phyloP scores from a whole-genome alignment of 108 stramenopile genomes.

The Cyclotella baltica region DNA sequence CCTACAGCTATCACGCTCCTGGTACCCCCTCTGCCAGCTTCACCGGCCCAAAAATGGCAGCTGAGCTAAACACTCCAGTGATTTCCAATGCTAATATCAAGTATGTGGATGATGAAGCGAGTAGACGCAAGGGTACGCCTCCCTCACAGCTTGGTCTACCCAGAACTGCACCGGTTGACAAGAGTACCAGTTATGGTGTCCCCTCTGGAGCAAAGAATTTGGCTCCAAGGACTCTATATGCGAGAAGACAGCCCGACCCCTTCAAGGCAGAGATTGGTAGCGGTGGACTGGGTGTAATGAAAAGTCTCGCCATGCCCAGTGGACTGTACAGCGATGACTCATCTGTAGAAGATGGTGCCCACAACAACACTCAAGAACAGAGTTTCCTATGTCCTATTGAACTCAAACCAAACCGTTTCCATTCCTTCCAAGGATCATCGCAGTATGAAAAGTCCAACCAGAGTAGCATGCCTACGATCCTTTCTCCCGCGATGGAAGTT shows the following conservation, averaged over 20 bases:
- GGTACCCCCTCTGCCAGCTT: not conserved
- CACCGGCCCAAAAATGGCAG: not conserved
- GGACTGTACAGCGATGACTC: slow-evolving; percentile 28
- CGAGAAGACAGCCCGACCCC: not conserved
- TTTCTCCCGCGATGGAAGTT: not conserved
- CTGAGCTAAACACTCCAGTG: slow-evolving; percentile 19
- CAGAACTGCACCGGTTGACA: not conserved
- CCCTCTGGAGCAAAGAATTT: not conserved
- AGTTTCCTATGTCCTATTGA: slow-evolving; percentile 30
- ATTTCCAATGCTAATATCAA: slow-evolving; percentile 26
- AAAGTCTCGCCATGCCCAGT: slow-evolving; percentile 24
- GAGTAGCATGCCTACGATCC: not conserved
- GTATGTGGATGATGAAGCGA: slow-evolving; percentile 13
- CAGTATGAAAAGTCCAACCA: slow-evolving; percentile 22
- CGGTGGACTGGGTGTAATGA: not conserved
- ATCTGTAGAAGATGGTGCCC: slow-evolving; percentile 3
- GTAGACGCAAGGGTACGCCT: not conserved
- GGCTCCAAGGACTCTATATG: not conserved
- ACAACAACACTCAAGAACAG: too few relatives aligned
- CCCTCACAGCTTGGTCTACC: not conserved
- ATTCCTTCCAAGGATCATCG: slow-evolving; percentile 40
- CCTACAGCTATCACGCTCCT: slow-evolving; percentile 1
- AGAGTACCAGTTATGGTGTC: slow-evolving; percentile 18
- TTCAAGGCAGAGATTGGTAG: not conserved
- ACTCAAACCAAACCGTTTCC: slow-evolving; percentile 20